A percentile compares a stretch with the other conserved stretches of the same genome.
phyloP scores from a whole-genome alignment of 2,329 filamentous ascomycete species.

The Hypoxylon sp. region DNA sequence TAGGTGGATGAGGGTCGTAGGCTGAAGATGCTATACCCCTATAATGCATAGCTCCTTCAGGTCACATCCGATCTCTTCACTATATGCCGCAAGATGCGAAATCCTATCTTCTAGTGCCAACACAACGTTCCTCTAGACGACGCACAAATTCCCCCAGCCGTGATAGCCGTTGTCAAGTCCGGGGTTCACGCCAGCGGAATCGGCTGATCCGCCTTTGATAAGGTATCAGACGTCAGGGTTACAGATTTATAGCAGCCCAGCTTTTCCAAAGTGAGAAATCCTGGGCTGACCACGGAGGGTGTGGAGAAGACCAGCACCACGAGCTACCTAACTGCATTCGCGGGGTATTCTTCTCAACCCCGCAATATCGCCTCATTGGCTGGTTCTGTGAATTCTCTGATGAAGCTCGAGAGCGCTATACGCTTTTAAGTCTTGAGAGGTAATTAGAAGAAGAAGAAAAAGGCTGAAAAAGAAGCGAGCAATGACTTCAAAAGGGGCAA shows the following conservation, averaged over 20 bases:
- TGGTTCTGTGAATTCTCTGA: conserved; percentile 19
- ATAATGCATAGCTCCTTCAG: conserved; percentile 1
- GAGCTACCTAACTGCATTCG: conserved; percentile 31
- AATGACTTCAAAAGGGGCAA: conserved; percentile 8
- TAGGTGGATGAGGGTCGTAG: no score
- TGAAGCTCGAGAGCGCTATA: conserved; percentile 8
- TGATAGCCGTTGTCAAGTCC: conserved; percentile 23
- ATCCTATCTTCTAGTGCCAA: conserved; percentile 9
- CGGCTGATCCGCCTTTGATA: conserved; percentile 31
- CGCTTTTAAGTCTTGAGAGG: conserved; percentile 20
- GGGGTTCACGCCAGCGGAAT: conserved; percentile 19
- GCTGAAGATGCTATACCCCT: no score
- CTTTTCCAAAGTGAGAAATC: conserved; percentile 30
- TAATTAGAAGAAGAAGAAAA: neutral
- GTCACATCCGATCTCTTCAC: conserved; percentile 2
- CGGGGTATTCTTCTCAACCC: conserved; percentile 34
- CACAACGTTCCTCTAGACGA: conserved; percentile 1
- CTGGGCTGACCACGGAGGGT: conserved; percentile 20
- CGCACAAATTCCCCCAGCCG: conserved; percentile 14
- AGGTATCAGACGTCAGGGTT: conserved; percentile 25
- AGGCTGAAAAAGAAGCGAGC: conserved; percentile 8
- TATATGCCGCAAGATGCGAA: conserved; percentile 19
- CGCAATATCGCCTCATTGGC: conserved; percentile 32
- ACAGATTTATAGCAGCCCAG: conserved; percentile 24
- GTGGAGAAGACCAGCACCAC: conserved; percentile 23